phyloP scores from a whole-genome alignment of 257 asterid species.

The Nicotiana sylvestris region DNA sequence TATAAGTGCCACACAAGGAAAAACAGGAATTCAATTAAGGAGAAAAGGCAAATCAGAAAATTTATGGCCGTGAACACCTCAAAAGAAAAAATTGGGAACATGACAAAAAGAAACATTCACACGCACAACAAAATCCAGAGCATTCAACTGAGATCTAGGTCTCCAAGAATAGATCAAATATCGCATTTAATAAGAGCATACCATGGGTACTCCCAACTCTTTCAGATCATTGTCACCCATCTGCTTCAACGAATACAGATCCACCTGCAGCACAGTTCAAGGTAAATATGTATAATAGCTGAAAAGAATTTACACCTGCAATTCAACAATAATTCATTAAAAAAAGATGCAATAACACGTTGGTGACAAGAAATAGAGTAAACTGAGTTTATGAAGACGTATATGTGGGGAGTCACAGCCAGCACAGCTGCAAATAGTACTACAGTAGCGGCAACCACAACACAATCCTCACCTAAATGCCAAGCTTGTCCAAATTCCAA shows the following conservation, averaged over 20 bases:
- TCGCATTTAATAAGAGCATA: constrained; percentile 26
- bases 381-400: neutral
- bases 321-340: neutral
- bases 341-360: neutral
- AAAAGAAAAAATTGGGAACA: neutral
- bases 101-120: neutral
- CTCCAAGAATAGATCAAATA: neutral
- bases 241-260: constrained; percentile 83
- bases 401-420: neutral
- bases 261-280: constrained; percentile 55
- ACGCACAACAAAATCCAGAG: neutral
- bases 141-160: neutral
- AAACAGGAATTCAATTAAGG: neutral
- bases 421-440: neutral
- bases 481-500: neutral
- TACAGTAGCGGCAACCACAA: neutral
- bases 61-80: neutral
- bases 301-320: neutral
- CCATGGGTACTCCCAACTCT: constrained; percentile 95
- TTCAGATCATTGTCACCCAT: constrained; percentile 86
- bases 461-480: neutral
- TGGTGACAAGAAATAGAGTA: neutral
- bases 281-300: constrained; percentile 1
- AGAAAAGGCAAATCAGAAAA: neutral
- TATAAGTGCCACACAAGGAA: neutral